Percentiles rank a stretch among this genome's conserved stretches.
Evolutionary conservation across 1,139 yeast genomes (phyloP).

Genomic region (Arxiozyma slooffiae): DNA sequence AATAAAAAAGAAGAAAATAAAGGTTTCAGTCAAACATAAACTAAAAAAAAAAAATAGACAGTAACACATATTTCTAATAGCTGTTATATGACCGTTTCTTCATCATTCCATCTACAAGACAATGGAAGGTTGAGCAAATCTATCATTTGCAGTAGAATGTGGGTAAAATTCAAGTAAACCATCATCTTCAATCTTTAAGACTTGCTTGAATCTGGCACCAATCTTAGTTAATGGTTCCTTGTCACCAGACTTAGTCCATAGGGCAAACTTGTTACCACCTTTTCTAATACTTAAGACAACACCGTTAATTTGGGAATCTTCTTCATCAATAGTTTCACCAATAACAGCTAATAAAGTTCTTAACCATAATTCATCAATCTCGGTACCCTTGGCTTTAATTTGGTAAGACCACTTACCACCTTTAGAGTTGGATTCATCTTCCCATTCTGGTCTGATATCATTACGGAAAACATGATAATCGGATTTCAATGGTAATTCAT

Average conservation of each 20-base stretch:
- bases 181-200: slow-evolving; percentile 27
- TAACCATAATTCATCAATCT: slow-evolving; percentile 88
- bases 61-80: background rate
- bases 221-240: slow-evolving; percentile 53
- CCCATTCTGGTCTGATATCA: slow-evolving; percentile 98
- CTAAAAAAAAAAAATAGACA: no score
- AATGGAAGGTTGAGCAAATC: slow-evolving; percentile 29
- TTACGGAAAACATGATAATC: slow-evolving; percentile 94
- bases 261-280: slow-evolving; percentile 72
- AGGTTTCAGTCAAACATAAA: no score
- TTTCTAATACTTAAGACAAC: slow-evolving; percentile 84
- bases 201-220: slow-evolving; percentile 70
- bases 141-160: slow-evolving; percentile 29
- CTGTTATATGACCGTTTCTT: background rate
- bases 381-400: slow-evolving; percentile 53
- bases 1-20: background rate
- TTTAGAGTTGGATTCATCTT: slow-evolving; percentile 71
- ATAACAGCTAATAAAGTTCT: slow-evolving; percentile 82
- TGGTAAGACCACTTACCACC: slow-evolving; percentile 95
- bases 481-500: slow-evolving; percentile 81
- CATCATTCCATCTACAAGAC: slow-evolving; percentile 22
- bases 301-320: slow-evolving; percentile 79
- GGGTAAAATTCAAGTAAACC: slow-evolving; percentile 29
- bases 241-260: slow-evolving; percentile 86
- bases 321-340: slow-evolving; percentile 88